Evolutionary conservation across 2,329 filamentous ascomycete genomes (phyloP).

Genomic region (Diaporthe destruens): DNA sequence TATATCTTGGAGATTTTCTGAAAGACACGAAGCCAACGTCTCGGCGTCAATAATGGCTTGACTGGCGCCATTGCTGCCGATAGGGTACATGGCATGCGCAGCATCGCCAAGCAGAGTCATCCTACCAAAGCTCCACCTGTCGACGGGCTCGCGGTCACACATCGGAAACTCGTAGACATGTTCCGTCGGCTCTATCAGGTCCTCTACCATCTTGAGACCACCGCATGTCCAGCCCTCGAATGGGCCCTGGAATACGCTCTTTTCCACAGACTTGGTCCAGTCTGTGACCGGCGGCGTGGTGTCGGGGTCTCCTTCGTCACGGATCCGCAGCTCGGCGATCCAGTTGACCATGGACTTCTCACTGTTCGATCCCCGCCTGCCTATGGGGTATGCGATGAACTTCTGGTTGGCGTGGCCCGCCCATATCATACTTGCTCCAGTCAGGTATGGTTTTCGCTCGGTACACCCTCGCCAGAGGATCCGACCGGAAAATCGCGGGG

Average conservation of each 20-base stretch:
- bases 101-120: constrained; percentile 57
- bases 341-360: constrained; percentile 59
- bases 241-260: constrained; percentile 54
- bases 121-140: constrained; percentile 54
- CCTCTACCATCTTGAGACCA: constrained; percentile 55
- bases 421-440: constrained; percentile 59
- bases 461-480: constrained; percentile 60
- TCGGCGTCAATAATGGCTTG: constrained; percentile 61
- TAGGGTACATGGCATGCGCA: constrained; percentile 57
- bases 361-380: constrained; percentile 50
- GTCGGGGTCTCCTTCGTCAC: constrained; percentile 56
- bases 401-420: constrained; percentile 61
- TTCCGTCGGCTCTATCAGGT: constrained; percentile 55
- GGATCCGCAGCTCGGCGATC: constrained; percentile 59
- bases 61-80: constrained; percentile 57
- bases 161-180: constrained; percentile 61
- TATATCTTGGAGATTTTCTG: constrained; percentile 43
- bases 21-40: constrained; percentile 49
- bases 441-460: constrained; percentile 56
- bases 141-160: constrained; percentile 56
- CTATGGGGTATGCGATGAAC: constrained; percentile 61
- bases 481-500: constrained; percentile 58
- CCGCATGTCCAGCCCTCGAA: constrained; percentile 58
- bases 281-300: constrained; percentile 58
- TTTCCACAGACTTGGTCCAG: constrained; percentile 57